A percentile compares a stretch with the other conserved stretches of the same genome.
These are phyloP conservation scores for Collybia sp. DNA, from an alignment of 768 basidiomycete species.

Conservation along the genomic window DNA sequence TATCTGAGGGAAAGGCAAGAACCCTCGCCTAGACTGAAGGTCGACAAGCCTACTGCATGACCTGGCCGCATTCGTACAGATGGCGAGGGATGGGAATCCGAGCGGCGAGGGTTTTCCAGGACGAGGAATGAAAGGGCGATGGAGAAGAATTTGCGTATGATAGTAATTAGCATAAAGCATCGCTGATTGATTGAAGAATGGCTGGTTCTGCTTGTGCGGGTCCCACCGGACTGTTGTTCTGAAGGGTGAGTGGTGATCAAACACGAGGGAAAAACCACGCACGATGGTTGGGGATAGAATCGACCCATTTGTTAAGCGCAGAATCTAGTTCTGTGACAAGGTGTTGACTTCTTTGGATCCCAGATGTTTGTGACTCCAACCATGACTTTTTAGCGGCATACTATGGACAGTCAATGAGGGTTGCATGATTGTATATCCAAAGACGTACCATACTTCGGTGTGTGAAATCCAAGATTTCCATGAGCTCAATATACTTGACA, in stretches of 20 bases:
- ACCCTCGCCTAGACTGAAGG: conserved; percentile 29
- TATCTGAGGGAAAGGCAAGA: conserved; percentile 26
- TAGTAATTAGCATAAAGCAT: conserved; percentile 43
- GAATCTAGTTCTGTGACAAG: conserved; percentile 73
- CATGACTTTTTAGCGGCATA: conserved; percentile 54
- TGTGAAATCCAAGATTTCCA: conserved; percentile 55
- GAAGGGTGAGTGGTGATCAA: not conserved
- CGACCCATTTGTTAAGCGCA: conserved; percentile 74
- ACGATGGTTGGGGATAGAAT: conserved; percentile 59
- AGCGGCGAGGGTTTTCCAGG: conserved; percentile 38
- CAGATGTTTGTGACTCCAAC: no score
- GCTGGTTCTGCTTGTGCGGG: conserved; percentile 26
- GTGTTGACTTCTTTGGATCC: conserved; percentile 31
- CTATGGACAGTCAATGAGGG: conserved; percentile 23
- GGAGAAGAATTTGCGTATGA: conserved; percentile 64
- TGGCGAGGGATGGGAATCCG: conserved; percentile 62
- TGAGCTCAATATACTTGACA: conserved; percentile 49
- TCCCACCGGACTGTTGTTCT: conserved; percentile 40
- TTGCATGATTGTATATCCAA: not conserved
- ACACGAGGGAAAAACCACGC: conserved; percentile 40
- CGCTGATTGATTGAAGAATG: conserved; percentile 55
- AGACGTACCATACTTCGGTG: conserved; percentile 51
- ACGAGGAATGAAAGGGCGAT: conserved; percentile 75
- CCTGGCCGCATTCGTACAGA: conserved; percentile 82
- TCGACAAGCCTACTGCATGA: conserved; percentile 73